phyloP scores from a whole-genome alignment of 2,329 filamentous ascomycete genomes.

The Blastomyces silverae region DNA sequence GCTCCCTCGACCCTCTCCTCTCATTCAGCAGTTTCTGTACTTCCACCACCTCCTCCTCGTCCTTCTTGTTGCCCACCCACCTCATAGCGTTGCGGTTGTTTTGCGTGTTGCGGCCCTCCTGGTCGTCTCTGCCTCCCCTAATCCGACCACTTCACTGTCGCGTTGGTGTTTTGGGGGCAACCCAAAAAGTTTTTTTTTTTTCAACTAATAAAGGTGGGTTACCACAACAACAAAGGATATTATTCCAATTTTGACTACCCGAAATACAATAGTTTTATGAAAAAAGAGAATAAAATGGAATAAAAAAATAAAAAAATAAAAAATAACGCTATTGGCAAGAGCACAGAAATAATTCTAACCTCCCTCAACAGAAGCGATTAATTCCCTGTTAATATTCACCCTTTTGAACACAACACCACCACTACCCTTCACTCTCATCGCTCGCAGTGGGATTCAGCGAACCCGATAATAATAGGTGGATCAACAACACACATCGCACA shows the following conservation, averaged over 20 bases:
- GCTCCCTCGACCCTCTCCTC: conserved; percentile 3
- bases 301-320: not conserved
- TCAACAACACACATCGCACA: not conserved
- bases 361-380: not conserved
- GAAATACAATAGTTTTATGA: not conserved
- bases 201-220: conserved; percentile 2
- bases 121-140: not conserved
- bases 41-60: not conserved
- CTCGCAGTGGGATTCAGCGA: not conserved
- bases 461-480: not conserved
- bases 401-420: not conserved
- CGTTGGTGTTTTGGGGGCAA: conserved; percentile 6
- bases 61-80: not conserved
- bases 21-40: conserved; percentile 1
- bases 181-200: not conserved
- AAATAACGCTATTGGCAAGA: not conserved
- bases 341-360: not conserved
- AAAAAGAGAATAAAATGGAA: not conserved
- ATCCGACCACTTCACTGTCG: conserved; percentile 1
- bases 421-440: not conserved
- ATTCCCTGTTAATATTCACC: conserved; percentile 1
- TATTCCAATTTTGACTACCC: not conserved
- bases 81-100: conserved; percentile 1
- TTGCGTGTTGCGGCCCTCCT: not conserved
- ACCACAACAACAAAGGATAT: not conserved